Percentiles rank a stretch among this genome's conserved stretches.
These are phyloP conservation scores for Pseudocercospora eumusae DNA, from an alignment of 2,329 filamentous ascomycete species.

Conservation along the genomic window DNA sequence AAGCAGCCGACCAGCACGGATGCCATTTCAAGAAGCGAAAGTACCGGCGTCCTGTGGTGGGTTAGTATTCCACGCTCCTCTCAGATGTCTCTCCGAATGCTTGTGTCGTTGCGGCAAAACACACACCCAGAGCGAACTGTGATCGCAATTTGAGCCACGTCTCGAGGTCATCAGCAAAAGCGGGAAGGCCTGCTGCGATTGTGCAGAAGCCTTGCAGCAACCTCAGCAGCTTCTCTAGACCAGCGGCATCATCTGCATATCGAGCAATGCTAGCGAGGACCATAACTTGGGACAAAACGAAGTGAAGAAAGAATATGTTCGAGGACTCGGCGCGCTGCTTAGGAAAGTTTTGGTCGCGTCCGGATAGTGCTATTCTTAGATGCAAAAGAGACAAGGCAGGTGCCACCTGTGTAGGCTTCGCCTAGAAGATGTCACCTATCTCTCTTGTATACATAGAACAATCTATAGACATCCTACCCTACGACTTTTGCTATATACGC, in stretches of 20 bases:
- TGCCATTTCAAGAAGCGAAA: slow-evolving; percentile 66
- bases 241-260: slow-evolving; percentile 47
- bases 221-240: slow-evolving; percentile 63
- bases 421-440: no score
- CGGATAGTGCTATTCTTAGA: no score
- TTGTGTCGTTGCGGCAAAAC: slow-evolving; percentile 16
- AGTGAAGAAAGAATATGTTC: neutral
- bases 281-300: slow-evolving; percentile 11
- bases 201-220: slow-evolving; percentile 52
- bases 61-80: neutral
- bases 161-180: slow-evolving; percentile 35
- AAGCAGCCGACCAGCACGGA: slow-evolving; percentile 26
- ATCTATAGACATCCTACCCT: no score
- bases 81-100: no score
- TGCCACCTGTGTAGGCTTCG: no score
- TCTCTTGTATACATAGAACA: no score
- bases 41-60: slow-evolving; percentile 57
- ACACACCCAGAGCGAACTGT: slow-evolving; percentile 49
- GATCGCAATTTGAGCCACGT: slow-evolving; percentile 43
- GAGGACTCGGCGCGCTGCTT: neutral
- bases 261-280: slow-evolving; percentile 17
- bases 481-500: no score
- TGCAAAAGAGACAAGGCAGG: no score
- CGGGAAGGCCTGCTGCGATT: slow-evolving; percentile 42
- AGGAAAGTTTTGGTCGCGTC: neutral